Evolutionary conservation across 192 early-diverging fungal genomes (phyloP), one percentile per base, ranked within the genome.

Genomic region (Backusella parvicylindrica): DNA sequence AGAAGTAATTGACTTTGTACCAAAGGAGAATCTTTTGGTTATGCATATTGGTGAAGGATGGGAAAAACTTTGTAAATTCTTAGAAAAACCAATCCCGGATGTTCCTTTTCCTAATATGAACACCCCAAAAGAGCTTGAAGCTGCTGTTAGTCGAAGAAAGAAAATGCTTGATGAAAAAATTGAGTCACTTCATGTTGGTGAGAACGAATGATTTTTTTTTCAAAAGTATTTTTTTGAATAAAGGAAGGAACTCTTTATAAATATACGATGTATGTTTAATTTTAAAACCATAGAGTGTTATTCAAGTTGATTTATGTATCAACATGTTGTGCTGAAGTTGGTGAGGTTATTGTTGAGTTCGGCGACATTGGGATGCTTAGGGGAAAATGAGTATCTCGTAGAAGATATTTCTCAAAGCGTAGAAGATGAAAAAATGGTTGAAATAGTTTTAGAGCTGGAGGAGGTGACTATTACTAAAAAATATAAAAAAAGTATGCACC

Each of bases 11-110:
- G 18, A 37, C 2, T 37, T 11, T 31, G 65, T 79, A 3, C 78
- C 73, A 49, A 63, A 73, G 2, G 78, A 79, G 11, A 66, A 47
- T 12, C 41, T 79, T 5, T 41, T 79, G 8, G 37, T 74, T 2
- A 49, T 79, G 63, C 32, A 79, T 16, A 38, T 74, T 11, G 78
- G 78, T 38, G 74, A 75, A 18, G 79, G 74, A 7, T 80, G 79
- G 79, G 74, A 75, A 23, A 68, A 37, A 30, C 53, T 80, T 13
- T 80, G 79, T n/a, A 9, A 35, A 16, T 80, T 79, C 43, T 65
- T 79, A 2, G 69, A 35, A 6, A 75, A 79, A 65, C 50, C 49
- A 11, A 65, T 79, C 11, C 78, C 78, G n/a, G 26, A 56, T 36
- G 32, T 43, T 7, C 73, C 73, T 18, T 79, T 28, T 13, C 78